Percentiles rank a stretch among this genome's conserved stretches.
Evolutionary conservation across 148 eudicot species (phyloP).

Genomic region (Persicaria maculosa): DNA sequence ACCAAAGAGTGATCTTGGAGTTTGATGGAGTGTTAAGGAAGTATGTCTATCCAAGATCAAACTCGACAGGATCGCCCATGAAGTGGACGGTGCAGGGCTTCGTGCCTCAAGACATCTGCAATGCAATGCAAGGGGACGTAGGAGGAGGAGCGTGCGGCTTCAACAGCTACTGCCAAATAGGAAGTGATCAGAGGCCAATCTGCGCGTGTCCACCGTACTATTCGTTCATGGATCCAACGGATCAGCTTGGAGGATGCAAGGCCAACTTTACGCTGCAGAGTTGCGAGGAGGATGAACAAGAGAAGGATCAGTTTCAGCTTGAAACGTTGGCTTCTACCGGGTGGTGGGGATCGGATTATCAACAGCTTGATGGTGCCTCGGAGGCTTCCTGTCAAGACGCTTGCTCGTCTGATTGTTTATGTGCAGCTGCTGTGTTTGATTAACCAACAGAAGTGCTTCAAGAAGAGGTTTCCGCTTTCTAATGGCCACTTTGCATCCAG

Average conservation of each 20-base stretch:
- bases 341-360: conserved; percentile 30
- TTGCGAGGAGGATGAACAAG: conserved; percentile 14
- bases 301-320: conserved; percentile 15
- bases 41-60: conserved; percentile 17
- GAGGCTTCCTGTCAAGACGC: conserved; percentile 18
- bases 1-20: conserved; percentile 23
- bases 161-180: conserved; percentile 43
- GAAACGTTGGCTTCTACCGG: conserved; percentile 17
- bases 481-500: conserved; percentile 14
- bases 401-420: conserved; percentile 49
- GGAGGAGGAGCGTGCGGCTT: conserved; percentile 55
- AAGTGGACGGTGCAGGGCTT: conserved; percentile 24
- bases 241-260: conserved; percentile 40
- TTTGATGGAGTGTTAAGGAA: conserved; percentile 30
- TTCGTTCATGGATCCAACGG: conserved; percentile 35
- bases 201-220: conserved; percentile 39
- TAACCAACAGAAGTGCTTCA: conserved; percentile 13
- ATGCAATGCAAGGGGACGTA: neutral
- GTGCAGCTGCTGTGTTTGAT: conserved; percentile 24
- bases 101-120: conserved; percentile 41
- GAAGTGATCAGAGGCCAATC: conserved; percentile 21
- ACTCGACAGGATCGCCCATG: neutral
- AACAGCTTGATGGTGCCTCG: conserved; percentile 9
- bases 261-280: conserved; percentile 21
- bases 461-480: conserved; percentile 30